Conservation (phyloP, 805 yeast genomes). For the Candida sithepensis region DNA sequence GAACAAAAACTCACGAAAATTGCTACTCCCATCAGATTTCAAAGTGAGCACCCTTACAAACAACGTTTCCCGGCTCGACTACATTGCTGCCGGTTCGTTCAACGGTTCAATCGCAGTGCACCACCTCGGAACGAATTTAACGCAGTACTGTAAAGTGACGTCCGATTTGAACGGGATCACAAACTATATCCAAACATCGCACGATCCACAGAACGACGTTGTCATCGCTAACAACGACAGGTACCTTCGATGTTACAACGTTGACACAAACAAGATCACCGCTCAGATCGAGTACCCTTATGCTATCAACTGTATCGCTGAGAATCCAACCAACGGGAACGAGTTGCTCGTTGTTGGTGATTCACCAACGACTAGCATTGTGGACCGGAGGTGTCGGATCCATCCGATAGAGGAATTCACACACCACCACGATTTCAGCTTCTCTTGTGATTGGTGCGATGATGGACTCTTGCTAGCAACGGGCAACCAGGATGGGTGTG, state of each 20-base stretch:
- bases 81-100: conserved; percentile 50
- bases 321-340: conserved; percentile 35
- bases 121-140: conserved; percentile 27
- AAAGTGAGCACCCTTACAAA: conserved; percentile 48
- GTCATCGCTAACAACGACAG: conserved; percentile 51
- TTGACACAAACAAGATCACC: conserved; percentile 19
- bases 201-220: conserved; percentile 24
- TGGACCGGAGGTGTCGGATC: conserved; percentile 37
- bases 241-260: conserved; percentile 39
- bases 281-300: conserved; percentile 33
- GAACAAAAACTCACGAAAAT: conserved; percentile 18
- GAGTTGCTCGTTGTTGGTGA: conserved; percentile 52
- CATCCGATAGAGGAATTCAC: conserved; percentile 13
- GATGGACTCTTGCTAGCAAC: conserved; percentile 42
- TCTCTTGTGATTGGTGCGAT: conserved; percentile 55
- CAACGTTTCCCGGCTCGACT: conserved; percentile 24
- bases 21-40: conserved; percentile 20
- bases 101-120: conserved; percentile 46
- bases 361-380: conserved; percentile 36
- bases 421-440: conserved; percentile 56
- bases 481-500: conserved; percentile 60
- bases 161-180: conserved; percentile 46
- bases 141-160: conserved; percentile 39
- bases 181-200: conserved; percentile 41
- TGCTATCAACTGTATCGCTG: conserved; percentile 48